Percentiles rank a stretch among this genome's conserved stretches.
Evolutionary conservation across 1,284 basidiomycete genomes (phyloP).

Genomic region (Rhodofomes roseus): DNA sequence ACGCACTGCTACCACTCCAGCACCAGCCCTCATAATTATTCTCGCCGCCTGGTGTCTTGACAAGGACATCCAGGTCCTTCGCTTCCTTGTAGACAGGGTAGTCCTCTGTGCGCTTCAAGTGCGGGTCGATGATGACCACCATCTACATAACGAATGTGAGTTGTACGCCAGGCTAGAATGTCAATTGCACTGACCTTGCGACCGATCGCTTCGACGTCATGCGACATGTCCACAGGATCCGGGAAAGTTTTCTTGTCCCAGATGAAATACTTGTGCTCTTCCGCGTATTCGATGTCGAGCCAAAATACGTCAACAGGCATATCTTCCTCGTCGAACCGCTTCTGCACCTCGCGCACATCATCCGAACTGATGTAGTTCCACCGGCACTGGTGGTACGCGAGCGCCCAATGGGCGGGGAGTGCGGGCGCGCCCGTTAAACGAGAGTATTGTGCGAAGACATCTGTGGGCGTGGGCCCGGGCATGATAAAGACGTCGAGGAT

Average conservation of each 20-base stretch:
- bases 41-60: slow-evolving; percentile 77
- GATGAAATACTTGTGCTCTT: slow-evolving; percentile 96
- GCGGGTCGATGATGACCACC: slow-evolving; percentile 97
- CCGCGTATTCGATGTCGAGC: slow-evolving; percentile 97
- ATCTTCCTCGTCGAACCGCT: slow-evolving; percentile 87
- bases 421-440: slow-evolving; percentile 82
- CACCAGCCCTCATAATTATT: slow-evolving; percentile 97
- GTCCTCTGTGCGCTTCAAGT: slow-evolving; percentile 79
- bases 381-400: slow-evolving; percentile 96
- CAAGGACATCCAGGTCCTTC: slow-evolving; percentile 75
- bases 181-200: slow-evolving; percentile 63
- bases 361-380: slow-evolving; percentile 97
- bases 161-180: not conserved
- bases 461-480: slow-evolving; percentile 81
- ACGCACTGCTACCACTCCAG: slow-evolving; percentile 93
- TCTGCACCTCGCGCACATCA: slow-evolving; percentile 87
- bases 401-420: slow-evolving; percentile 87
- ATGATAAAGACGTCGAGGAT: slow-evolving; percentile 94
- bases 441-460: slow-evolving; percentile 86
- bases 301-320: slow-evolving; percentile 97
- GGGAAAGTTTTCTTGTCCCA: slow-evolving; percentile 95
- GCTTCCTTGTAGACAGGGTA: slow-evolving; percentile 90
- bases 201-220: slow-evolving; percentile 80
- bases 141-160: slow-evolving; percentile 51
- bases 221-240: slow-evolving; percentile 90